Conservation (phyloP, 2,329 filamentous ascomycete genomes). For the Neofusicoccum sp. region DNA sequence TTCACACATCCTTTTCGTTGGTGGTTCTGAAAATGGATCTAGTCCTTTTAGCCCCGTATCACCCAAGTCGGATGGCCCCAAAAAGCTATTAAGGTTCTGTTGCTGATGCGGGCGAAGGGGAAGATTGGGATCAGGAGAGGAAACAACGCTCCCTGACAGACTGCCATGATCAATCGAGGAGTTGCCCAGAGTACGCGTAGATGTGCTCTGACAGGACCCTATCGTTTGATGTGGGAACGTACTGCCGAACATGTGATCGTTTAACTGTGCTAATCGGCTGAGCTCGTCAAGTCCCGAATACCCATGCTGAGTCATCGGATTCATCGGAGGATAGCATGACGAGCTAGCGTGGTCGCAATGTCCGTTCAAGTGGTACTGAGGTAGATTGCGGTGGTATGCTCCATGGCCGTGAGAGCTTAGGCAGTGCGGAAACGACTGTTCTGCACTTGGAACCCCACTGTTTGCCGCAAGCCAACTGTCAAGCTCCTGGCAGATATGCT, state of each 20-base stretch:
- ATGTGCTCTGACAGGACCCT: conserved; percentile 1
- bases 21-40: background rate
- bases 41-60: background rate
- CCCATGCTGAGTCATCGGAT: conserved; percentile 9
- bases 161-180: conserved; percentile 7
- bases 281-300: conserved; percentile 16
- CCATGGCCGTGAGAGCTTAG: background rate
- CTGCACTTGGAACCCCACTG: background rate
- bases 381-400: background rate
- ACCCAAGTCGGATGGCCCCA: background rate
- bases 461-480: conserved; percentile 3
- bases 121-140: conserved; percentile 10
- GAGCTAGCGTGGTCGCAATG: background rate
- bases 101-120: conserved; percentile 4
- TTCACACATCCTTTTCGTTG: background rate
- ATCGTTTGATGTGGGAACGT: background rate
- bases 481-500: conserved; percentile 5
- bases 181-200: background rate
- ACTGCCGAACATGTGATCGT: conserved; percentile 1
- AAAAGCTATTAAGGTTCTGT: background rate
- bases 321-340: background rate
- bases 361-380: conserved; percentile 7
- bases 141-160: conserved; percentile 2
- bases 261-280: conserved; percentile 6
- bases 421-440: background rate